These are phyloP conservation scores for Fraxinus greggii DNA, from an alignment of 305 asterid genomes.

Conservation along the genomic window DNA sequence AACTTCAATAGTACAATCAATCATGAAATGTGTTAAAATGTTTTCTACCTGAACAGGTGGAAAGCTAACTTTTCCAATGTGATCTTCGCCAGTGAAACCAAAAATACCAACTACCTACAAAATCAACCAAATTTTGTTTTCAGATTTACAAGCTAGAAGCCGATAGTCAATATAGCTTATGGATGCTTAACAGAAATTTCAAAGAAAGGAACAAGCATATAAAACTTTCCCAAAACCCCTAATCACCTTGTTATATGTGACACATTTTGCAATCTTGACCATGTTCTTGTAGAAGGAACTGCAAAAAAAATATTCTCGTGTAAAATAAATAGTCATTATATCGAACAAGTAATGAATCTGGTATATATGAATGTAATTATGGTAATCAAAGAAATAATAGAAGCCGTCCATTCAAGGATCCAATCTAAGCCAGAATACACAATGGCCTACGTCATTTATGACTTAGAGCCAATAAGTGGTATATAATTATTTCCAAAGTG, in stretches of 20 bases:
- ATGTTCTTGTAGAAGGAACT: constrained; percentile 87
- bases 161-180: neutral
- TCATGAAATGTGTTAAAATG: neutral
- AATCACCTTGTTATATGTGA: constrained; percentile 84
- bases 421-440: neutral
- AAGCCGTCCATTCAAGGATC: neutral
- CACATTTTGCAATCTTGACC: constrained; percentile 79
- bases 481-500: neutral
- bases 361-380: neutral
- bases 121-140: constrained; percentile 13
- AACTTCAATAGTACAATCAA: neutral
- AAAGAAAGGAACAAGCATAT: neutral
- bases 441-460: neutral
- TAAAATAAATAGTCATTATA: neutral
- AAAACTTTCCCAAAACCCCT: constrained; percentile 1
- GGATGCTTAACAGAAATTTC: neutral
- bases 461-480: neutral
- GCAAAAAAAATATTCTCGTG: constrained; percentile 24
- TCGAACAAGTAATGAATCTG: neutral
- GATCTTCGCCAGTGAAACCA: constrained; percentile 94
- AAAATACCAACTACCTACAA: constrained; percentile 80
- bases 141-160: constrained; percentile 12
- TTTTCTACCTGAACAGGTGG: constrained; percentile 82
- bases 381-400: constrained; percentile 8
- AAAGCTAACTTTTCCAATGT: constrained; percentile 86